phyloP scores from a whole-genome alignment of 1,284 basidiomycete species.

The Trichosporon ovoides region DNA sequence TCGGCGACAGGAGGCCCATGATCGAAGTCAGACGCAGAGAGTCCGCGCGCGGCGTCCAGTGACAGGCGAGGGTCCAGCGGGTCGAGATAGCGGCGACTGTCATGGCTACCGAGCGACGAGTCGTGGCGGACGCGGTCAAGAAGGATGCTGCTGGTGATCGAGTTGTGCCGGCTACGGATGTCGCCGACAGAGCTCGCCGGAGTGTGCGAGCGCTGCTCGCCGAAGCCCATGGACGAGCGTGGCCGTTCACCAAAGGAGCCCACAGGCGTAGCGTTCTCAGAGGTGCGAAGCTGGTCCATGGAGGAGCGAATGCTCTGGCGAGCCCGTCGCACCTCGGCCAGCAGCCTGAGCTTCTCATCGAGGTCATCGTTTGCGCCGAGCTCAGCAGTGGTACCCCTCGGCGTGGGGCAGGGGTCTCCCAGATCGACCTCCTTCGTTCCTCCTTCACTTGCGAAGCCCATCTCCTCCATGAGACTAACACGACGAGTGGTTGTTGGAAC shows the following conservation, averaged over 20 bases:
- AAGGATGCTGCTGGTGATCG: constrained; percentile 1
- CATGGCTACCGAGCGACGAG: constrained; percentile 1
- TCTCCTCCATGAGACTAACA: constrained; percentile 15
- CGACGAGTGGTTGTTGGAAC: constrained; percentile 15
- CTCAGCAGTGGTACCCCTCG: background rate
- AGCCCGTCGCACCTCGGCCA: constrained; percentile 43
- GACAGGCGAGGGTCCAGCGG: background rate
- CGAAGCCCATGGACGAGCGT: background rate
- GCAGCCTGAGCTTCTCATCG: constrained; percentile 34
- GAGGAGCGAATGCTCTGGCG: constrained; percentile 37
- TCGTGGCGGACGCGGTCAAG: constrained; percentile 1
- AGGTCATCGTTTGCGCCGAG: constrained; percentile 28
- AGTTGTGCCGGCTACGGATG: constrained; percentile 12
- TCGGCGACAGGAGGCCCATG: background rate
- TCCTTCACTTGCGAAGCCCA: constrained; percentile 6
- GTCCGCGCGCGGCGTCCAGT: background rate
- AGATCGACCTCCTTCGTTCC: constrained; percentile 2
- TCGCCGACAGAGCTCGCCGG: background rate
- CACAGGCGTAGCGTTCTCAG: background rate
- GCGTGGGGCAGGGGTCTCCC: background rate
- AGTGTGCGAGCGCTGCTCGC: background rate
- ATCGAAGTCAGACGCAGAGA: background rate
- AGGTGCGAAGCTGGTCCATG: constrained; percentile 34
- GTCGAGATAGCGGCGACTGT: background rate
- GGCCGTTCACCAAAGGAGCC: background rate